These are phyloP conservation scores for Anisodus acutangulus DNA, from an alignment of 257 asterid species.

Conservation along the genomic window DNA sequence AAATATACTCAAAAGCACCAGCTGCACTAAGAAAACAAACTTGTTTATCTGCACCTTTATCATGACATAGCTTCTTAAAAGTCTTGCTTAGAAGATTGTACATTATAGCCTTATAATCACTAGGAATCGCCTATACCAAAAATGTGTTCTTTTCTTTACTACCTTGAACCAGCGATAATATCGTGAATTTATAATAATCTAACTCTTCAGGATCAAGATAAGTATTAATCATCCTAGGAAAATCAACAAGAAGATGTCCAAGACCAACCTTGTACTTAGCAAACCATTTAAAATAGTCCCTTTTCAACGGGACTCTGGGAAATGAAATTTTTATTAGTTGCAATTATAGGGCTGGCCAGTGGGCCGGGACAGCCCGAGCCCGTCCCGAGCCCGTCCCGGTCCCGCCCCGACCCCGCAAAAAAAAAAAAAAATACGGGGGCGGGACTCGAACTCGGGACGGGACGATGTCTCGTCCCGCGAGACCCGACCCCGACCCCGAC, in stretches of 20 bases:
- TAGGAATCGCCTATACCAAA: slow-evolving; percentile 41
- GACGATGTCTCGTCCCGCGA: too few species aligned
- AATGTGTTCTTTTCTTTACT: slow-evolving; percentile 38
- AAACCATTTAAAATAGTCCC: slow-evolving; percentile 43
- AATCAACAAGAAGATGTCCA: background rate
- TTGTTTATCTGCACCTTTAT: slow-evolving; percentile 34
- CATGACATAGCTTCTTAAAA: slow-evolving; percentile 35
- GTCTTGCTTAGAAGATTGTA: slow-evolving; percentile 30
- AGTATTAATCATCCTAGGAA: slow-evolving; percentile 29
- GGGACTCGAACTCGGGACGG: too few species aligned
- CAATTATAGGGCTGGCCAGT: too few species aligned
- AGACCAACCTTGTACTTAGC: slow-evolving; percentile 46
- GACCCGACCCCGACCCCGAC: too few species aligned
- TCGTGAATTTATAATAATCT: background rate
- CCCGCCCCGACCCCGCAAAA: too few species aligned
- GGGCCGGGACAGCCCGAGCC: too few species aligned
- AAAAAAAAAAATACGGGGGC: too few species aligned
- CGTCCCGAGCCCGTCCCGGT: too few species aligned
- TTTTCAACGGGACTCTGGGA: slow-evolving; percentile 28
- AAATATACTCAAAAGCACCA: slow-evolving; percentile 30
- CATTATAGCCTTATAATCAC: slow-evolving; percentile 32
- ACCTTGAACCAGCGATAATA: slow-evolving; percentile 37
- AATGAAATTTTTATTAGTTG: background rate
- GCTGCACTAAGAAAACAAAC: background rate
- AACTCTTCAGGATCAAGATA: background rate